A percentile compares a stretch with the other conserved stretches of the same genome.
Conservation (phyloP, 2,329 filamentous ascomycete genomes). For the Onygena corvina region DNA sequence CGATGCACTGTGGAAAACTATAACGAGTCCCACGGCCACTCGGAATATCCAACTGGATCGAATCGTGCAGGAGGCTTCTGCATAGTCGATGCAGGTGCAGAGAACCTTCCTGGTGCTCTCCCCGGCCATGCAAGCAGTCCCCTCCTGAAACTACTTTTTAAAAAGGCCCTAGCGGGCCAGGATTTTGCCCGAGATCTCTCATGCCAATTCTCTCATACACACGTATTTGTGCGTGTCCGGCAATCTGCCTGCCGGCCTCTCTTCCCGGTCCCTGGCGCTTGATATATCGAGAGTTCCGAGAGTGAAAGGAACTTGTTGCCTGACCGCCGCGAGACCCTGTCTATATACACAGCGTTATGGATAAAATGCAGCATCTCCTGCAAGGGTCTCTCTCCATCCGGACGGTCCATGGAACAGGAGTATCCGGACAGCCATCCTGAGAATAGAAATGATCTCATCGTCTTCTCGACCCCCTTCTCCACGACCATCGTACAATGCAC, state of each 20-base stretch:
- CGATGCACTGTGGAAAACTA: not conserved
- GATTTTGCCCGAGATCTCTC: too few species aligned
- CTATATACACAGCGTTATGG: too few species aligned
- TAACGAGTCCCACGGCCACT: not conserved
- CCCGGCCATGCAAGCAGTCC: too few species aligned
- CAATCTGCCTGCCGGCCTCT: not conserved
- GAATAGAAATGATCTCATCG: not conserved
- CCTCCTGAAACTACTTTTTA: not conserved
- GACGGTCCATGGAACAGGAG: not conserved
- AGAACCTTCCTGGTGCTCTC: not conserved
- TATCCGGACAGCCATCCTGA: not conserved
- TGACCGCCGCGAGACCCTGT: not conserved
- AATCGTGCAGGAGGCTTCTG: conserved; percentile 2
- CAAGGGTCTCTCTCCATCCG: not conserved
- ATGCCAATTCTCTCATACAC: not conserved
- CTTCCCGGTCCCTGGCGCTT: not conserved
- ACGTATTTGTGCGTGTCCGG: not conserved
- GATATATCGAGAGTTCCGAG: not conserved
- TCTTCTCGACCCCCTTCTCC: not conserved
- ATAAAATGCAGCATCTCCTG: not conserved
- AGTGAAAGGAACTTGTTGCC: conserved; percentile 1
- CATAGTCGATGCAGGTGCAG: not conserved
- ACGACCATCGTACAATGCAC: not conserved
- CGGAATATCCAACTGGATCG: conserved; percentile 1
- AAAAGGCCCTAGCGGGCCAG: not conserved